phyloP scores from a whole-genome alignment of 768 basidiomycete genomes.

The Mycena leptocephala region DNA sequence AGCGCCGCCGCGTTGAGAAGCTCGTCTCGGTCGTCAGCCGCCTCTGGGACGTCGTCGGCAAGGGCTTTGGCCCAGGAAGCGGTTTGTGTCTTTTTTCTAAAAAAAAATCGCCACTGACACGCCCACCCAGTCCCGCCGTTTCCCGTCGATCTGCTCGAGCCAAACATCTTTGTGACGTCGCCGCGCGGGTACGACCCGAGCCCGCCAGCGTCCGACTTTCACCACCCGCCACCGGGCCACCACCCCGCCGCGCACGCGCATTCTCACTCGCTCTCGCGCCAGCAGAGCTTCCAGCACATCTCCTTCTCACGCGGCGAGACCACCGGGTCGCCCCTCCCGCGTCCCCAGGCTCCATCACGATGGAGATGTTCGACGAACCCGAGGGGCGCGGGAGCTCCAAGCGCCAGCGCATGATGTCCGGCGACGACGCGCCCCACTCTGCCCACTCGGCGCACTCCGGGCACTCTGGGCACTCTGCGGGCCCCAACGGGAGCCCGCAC shows the following conservation, averaged over 20 bases:
- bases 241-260: slow-evolving; percentile 41
- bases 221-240: slow-evolving; percentile 40
- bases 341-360: slow-evolving; percentile 59
- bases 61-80: slow-evolving; percentile 65
- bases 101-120: too few species aligned
- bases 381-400: slow-evolving; percentile 58
- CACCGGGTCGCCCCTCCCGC: slow-evolving; percentile 53
- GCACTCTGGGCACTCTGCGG: slow-evolving; percentile 1
- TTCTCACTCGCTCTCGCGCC: slow-evolving; percentile 68
- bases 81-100: slow-evolving; percentile 56
- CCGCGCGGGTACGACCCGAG: slow-evolving; percentile 60
- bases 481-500: slow-evolving; percentile 36
- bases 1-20: slow-evolving; percentile 75
- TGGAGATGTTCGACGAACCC: slow-evolving; percentile 63
- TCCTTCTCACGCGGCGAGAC: slow-evolving; percentile 54
- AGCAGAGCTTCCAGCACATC: slow-evolving; percentile 75
- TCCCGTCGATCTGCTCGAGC: slow-evolving; percentile 72
- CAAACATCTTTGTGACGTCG: slow-evolving; percentile 84
- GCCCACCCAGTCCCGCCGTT: slow-evolving; percentile 59
- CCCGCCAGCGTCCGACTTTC: slow-evolving; percentile 58
- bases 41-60: slow-evolving; percentile 75
- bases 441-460: too few species aligned
- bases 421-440: slow-evolving; percentile 42
- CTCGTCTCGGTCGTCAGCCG: slow-evolving; percentile 72
- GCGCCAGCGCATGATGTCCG: slow-evolving; percentile 67